Base-by-base conservation (phyloP, 108 stramenopile species). In the Tribonema minus region DNA sequence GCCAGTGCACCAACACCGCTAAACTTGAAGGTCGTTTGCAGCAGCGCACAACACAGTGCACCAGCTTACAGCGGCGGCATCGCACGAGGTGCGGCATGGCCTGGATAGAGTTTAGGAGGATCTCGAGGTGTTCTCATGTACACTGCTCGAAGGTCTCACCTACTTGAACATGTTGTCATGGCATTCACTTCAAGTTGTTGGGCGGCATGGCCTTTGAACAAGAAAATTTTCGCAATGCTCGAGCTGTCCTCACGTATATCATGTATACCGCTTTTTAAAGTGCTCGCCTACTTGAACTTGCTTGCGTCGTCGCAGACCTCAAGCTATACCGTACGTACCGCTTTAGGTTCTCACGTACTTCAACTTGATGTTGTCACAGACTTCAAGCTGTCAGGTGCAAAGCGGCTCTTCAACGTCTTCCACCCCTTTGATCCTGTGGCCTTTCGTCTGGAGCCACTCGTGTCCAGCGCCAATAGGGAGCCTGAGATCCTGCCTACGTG, bases 351-450 rank as follows among this genome's bases (percentile, higher is more conserved):
- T n/a, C 20, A 54, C 46, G 46, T 54, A 54, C 46, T 54, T 54
- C 46, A 54, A 9, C 9, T 54, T 54, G n/a, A 15, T 54, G 9
- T 54, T 54, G 46, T 15, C 15, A 54, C 46, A 54, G 75, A 36
- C 36, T 76, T 76, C 75, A 36, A 36, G 46, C 36, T 76, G 46
- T 64, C 75, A 37, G 92, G 90, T 30, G 90, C 85, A 58, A 25
- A 61, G 25, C 75, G 82, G 25, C 71, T 92, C 12, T 92, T 88
- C 84, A 92, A 92, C 85, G 86, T 91, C 23, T 92, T 91, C 72
- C 92, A 92, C 70, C 92, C 88, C 23, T 90, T 81, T 76, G 88
- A 90, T 67, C 92, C 92, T 3, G 91, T 90, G 20, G 90, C 90
- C 2, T 92, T 91, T 65, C 85, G 92, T 2, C 85, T 91, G 33